Conservation (phyloP, 2,329 filamentous ascomycete genomes). For the Cordyceps fumosorosea region DNA sequence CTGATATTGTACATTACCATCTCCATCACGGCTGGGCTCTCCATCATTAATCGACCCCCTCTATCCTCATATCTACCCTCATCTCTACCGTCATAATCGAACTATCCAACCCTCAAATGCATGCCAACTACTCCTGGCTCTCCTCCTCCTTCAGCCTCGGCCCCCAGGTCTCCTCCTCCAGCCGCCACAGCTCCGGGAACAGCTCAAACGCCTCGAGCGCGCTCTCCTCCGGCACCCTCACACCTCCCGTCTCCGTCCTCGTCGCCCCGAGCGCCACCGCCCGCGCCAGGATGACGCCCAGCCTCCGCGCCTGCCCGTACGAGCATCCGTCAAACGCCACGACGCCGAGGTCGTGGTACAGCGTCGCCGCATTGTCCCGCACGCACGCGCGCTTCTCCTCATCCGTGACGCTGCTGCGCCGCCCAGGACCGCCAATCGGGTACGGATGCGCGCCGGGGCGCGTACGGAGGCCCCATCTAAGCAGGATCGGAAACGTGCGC, state of each 20-base stretch:
- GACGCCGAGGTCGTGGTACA: constrained; percentile 27
- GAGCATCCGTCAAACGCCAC: constrained; percentile 24
- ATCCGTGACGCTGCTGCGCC: neutral
- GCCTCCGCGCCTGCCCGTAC: constrained; percentile 16
- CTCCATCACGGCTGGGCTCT: no score
- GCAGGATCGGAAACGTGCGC: neutral
- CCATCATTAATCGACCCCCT: no score
- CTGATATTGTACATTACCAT: no score
- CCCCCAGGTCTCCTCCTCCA: constrained; percentile 70
- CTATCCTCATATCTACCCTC: no score
- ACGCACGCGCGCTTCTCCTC: constrained; percentile 3
- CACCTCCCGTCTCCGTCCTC: neutral
- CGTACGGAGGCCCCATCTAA: constrained; percentile 2
- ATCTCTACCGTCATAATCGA: no score
- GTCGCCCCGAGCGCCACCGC: constrained; percentile 16
- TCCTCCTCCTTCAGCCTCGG: constrained; percentile 41
- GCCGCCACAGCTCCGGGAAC: constrained; percentile 45
- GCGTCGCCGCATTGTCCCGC: neutral
- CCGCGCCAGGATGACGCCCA: constrained; percentile 21
- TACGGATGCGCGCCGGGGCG: neutral
- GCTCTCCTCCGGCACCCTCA: neutral
- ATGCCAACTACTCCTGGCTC: neutral
- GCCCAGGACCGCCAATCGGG: neutral
- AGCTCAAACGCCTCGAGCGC: constrained; percentile 46
- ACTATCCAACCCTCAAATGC: no score